These are phyloP conservation scores for Aspergillus thermomutatus DNA, from an alignment of 2,329 filamentous ascomycete genomes.

Conservation along the genomic window DNA sequence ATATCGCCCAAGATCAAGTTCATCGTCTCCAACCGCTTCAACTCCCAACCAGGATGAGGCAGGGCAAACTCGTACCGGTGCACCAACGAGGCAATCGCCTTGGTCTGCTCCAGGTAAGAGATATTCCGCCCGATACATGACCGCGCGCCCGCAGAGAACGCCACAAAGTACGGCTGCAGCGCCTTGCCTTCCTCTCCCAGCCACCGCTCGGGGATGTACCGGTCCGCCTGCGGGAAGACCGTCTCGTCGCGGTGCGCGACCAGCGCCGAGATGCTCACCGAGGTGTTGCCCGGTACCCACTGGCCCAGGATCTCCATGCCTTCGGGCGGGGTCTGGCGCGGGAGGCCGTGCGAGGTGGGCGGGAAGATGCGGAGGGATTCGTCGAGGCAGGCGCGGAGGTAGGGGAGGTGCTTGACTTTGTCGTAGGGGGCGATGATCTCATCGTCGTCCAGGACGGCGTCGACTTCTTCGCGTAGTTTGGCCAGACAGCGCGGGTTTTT, in stretches of 20 bases:
- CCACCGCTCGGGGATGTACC: conserved; percentile 43
- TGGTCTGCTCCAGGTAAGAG: conserved; percentile 46
- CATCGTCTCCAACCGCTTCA: conserved; percentile 27
- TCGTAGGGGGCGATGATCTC: conserved; percentile 49
- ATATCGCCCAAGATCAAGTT: conserved; percentile 30
- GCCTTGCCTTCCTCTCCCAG: conserved; percentile 40
- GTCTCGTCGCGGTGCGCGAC: conserved; percentile 39
- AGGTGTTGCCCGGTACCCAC: conserved; percentile 45
- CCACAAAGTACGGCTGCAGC: conserved; percentile 38
- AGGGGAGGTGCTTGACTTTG: conserved; percentile 51
- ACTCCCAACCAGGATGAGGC: conserved; percentile 22
- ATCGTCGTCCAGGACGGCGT: conserved; percentile 41
- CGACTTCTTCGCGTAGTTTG: conserved; percentile 47
- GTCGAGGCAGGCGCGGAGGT: conserved; percentile 52
- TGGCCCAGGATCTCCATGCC: conserved; percentile 45
- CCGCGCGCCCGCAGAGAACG: conserved; percentile 40
- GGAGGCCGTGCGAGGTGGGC: conserved; percentile 43
- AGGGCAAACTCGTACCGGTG: conserved; percentile 31
- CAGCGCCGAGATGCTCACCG: conserved; percentile 44
- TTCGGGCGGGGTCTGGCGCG: conserved; percentile 45
- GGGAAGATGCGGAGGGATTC: conserved; percentile 48
- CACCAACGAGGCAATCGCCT: conserved; percentile 30
- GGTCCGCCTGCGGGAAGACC: conserved; percentile 38
- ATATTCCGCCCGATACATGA: conserved; percentile 45
- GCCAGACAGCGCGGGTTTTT: conserved; percentile 42